Conservation (phyloP, 176 grass and related monocot species). For the Juncus inflexus region DNA sequence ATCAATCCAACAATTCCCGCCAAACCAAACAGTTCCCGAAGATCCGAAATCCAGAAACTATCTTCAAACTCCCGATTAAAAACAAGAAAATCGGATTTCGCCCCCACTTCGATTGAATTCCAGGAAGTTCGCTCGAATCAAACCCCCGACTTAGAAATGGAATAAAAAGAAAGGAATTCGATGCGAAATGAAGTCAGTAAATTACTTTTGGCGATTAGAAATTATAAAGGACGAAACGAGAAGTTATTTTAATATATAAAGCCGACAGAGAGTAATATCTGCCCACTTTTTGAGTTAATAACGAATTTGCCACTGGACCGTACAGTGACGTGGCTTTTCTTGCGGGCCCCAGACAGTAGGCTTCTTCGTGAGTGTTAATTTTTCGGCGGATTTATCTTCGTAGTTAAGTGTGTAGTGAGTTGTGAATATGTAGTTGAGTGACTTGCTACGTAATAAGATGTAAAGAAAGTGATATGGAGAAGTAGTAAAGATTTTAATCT, state of each 20-base stretch:
- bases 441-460: background rate
- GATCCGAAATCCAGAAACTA: conserved; percentile 1
- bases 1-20: conserved; percentile 3
- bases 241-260: background rate
- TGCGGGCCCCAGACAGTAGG: background rate
- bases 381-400: background rate
- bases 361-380: background rate
- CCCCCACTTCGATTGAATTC: conserved; percentile 1
- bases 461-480: background rate
- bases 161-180: background rate
- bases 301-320: background rate
- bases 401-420: background rate
- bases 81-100: background rate
- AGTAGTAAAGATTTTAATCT: background rate
- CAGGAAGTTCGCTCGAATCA: background rate
- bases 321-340: background rate
- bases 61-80: background rate
- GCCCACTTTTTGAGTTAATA: background rate
- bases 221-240: background rate
- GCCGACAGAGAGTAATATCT: background rate
- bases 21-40: background rate
- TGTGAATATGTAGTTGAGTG: background rate
- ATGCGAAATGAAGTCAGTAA: too few relatives aligned
- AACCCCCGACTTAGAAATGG: background rate
- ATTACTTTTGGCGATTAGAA: too few relatives aligned